A percentile compares a stretch with the other conserved stretches of the same genome.
These are phyloP conservation scores for Pouteria campechiana DNA, from an alignment of 179 eudicot species.

Conservation along the genomic window DNA sequence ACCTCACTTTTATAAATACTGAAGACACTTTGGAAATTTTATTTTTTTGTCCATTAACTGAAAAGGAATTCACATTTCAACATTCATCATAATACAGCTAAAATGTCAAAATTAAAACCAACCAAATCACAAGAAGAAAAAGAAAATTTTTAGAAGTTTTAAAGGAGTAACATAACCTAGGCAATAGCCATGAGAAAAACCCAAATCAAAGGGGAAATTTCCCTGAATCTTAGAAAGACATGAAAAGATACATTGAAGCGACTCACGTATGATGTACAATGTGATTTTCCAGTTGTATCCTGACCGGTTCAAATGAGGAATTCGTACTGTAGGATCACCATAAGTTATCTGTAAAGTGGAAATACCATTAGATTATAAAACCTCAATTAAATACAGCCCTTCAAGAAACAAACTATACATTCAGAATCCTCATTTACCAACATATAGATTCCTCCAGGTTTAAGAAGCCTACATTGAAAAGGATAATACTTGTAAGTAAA, in stretches of 20 bases:
- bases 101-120: background rate
- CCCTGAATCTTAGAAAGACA: background rate
- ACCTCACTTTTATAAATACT: no score
- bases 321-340: slow-evolving; percentile 80
- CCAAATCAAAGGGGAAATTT: no score
- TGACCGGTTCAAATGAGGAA: slow-evolving; percentile 45
- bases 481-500: background rate
- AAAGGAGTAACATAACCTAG: background rate
- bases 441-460: slow-evolving; percentile 84
- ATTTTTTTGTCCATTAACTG: no score
- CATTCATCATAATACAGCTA: no score
- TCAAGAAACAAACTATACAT: background rate
- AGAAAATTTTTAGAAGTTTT: no score
- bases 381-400: background rate
- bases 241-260: background rate
- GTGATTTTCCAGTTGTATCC: slow-evolving; percentile 65
- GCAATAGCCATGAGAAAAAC: background rate
- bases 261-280: slow-evolving; percentile 51
- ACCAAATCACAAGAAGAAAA: background rate
- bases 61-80: no score
- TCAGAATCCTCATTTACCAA: slow-evolving; percentile 42
- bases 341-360: slow-evolving; percentile 61
- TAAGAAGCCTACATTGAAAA: slow-evolving; percentile 64
- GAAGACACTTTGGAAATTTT: no score
- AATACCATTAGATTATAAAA: background rate